Evolutionary conservation across 768 basidiomycete genomes (phyloP), one percentile per base, ranked within the genome.

Genomic region (Lentinula raphanica): DNA sequence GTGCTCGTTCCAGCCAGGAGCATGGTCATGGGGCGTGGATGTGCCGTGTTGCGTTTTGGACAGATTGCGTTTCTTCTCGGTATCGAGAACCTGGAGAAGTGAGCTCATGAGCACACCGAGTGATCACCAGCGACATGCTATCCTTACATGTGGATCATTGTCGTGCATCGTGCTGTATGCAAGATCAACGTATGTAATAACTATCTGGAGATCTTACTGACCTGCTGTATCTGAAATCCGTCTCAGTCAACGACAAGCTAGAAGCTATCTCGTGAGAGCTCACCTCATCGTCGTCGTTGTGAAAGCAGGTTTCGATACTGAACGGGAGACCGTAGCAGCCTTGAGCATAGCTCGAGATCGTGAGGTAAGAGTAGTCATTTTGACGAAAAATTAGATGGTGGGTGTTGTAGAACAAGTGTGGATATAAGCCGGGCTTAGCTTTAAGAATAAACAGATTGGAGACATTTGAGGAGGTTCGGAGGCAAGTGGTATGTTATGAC

Each of bases 1-100:
- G 35, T 48, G 13, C 27, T 57, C 56, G 25, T 57, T 57, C 56
- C 56, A 57, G 5, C 56, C 56, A 3, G 56, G 56, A 17, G 56
- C 44, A 21, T 57, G 56, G 2, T 57, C 45, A 25, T 48, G 56
- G n/a, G 56, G 56, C 5, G 56, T 57, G 3, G 56, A 57, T 38
- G 56, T 57, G 9, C 7, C 23, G 25, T 57, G 56, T 17, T 57
- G 56, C 21, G 44, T 49, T 23, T 57, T 46, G n/a, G 28, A 31
- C 1, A 57, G 46, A 38, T 57, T 57, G n/a, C 56, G 44, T 13
- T 57, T 32, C 46, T 57, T 57, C 38, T 57, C 56, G 13, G 21
- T 36, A 8, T 57, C 56, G 5, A 57, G 21, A 12, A 57, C 31
- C 56, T 57, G 39, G 0, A 13, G 15, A 15, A 13, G n/a, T 6